phyloP scores from a whole-genome alignment of 139 green algal genomes.

The Volvox africanus region DNA sequence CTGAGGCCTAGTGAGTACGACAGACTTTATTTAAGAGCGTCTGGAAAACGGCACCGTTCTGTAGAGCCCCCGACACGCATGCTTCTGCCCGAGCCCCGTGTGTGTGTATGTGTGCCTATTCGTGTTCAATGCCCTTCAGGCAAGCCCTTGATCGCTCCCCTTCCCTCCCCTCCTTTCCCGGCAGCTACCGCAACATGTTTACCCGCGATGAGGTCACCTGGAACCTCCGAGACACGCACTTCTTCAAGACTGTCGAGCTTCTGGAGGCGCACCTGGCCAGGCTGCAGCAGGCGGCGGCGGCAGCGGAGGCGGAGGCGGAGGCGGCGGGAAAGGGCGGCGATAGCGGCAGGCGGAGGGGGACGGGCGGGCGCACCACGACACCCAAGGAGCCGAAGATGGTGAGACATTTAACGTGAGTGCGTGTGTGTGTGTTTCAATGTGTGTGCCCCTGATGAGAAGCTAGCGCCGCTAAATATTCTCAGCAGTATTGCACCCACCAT shows the following conservation, averaged over 20 bases:
- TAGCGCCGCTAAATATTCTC: too few relatives aligned
- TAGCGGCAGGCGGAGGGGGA: not conserved
- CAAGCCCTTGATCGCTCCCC: not conserved
- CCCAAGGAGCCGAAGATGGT: not conserved
- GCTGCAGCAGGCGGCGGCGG: not conserved
- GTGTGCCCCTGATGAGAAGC: too few relatives aligned
- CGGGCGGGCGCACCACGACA: not conserved
- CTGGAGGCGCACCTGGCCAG: conserved; percentile 27
- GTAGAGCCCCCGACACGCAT: too few relatives aligned
- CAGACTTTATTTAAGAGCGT: not conserved
- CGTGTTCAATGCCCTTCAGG: too few relatives aligned
- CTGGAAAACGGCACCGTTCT: too few relatives aligned
- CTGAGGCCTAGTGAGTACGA: conserved; percentile 64
- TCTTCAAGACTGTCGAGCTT: conserved; percentile 50
- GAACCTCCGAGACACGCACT: conserved; percentile 79
- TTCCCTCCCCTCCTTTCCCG: not conserved
- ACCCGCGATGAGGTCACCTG: conserved; percentile 66
- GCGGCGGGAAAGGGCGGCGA: not conserved
- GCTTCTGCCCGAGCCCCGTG: not conserved
- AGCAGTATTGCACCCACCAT: too few relatives aligned
- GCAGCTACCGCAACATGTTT: conserved; percentile 70
- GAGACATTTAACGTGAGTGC: too few relatives aligned
- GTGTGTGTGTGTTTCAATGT: too few relatives aligned
- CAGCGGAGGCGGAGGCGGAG: not conserved
- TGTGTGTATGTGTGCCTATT: not conserved